These are phyloP conservation scores for Rhizopus sp. DNA, from an alignment of 371 early-diverging fungal species.

Conservation along the genomic window DNA sequence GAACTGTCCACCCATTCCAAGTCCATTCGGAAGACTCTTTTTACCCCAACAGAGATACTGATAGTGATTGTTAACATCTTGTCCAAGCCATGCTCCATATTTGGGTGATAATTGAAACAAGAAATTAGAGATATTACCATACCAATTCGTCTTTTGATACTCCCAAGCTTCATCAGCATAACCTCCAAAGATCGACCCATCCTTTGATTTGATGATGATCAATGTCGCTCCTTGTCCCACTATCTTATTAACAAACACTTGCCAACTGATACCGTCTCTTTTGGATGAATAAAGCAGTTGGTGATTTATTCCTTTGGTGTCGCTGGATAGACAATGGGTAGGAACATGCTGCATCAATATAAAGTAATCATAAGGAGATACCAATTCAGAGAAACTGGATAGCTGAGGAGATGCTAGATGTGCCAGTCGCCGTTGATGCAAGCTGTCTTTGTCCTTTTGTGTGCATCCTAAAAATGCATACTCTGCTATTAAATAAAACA, in stretches of 20 bases:
- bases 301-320: conserved; percentile 22
- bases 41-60: conserved; percentile 87
- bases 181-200: too few relatives aligned
- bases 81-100: conserved; percentile 14
- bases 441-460: background rate
- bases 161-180: conserved; percentile 64
- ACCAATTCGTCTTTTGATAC: conserved; percentile 65
- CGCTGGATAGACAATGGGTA: conserved; percentile 24
- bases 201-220: too few relatives aligned
- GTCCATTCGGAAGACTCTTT: too few relatives aligned
- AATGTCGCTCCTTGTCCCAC: conserved; percentile 55
- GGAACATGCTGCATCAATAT: conserved; percentile 37
- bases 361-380: conserved; percentile 42
- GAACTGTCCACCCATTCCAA: conserved; percentile 87
- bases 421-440: conserved; percentile 25
- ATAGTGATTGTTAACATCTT: conserved; percentile 61
- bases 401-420: conserved; percentile 30
- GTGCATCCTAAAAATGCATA: conserved; percentile 15
- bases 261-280: too few relatives aligned
- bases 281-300: too few relatives aligned
- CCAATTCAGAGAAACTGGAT: conserved; percentile 26
- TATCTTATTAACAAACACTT: conserved; percentile 51
- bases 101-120: conserved; percentile 49
- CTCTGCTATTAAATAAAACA: conserved; percentile 24
- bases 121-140: conserved; percentile 66